Percentiles rank a stretch among this genome's conserved stretches.
Conservation (phyloP, 2,329 filamentous ascomycete species). For the Neoascochyta sp. region DNA sequence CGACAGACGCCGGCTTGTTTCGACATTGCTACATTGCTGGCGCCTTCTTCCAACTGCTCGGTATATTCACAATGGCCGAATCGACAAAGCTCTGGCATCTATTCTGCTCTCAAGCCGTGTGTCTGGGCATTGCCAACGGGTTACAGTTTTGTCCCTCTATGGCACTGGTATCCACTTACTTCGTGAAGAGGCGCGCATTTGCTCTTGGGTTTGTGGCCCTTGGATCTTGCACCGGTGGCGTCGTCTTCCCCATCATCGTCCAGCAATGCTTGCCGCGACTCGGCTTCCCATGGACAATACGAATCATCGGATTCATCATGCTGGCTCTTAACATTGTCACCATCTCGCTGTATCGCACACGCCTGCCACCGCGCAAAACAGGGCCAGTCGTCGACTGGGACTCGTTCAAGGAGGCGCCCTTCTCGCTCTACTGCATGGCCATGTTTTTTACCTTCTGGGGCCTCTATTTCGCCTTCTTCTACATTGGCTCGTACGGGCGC, state of each 20-base stretch:
- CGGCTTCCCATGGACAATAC: conserved; percentile 60
- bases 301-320: conserved; percentile 59
- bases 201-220: conserved; percentile 28
- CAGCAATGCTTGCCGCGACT: conserved; percentile 28
- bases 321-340: conserved; percentile 40
- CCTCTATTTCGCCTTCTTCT: conserved; percentile 47
- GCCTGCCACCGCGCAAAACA: conserved; percentile 41
- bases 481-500: conserved; percentile 42
- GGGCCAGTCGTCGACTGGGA: conserved; percentile 42
- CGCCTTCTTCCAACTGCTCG: conserved; percentile 31
- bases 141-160: conserved; percentile 54
- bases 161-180: conserved; percentile 49
- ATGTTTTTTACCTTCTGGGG: conserved; percentile 40
- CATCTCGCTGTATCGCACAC: conserved; percentile 35
- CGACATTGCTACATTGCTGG: conserved; percentile 26
- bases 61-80: conserved; percentile 30
- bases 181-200: conserved; percentile 26
- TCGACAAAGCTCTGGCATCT: conserved; percentile 32
- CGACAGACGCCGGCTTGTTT: conserved; percentile 31
- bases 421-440: conserved; percentile 35
- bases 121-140: conserved; percentile 52
- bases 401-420: conserved; percentile 42
- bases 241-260: conserved; percentile 33
- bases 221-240: conserved; percentile 28
- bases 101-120: conserved; percentile 51